These are phyloP conservation scores for Penicillium corylophilum DNA, from an alignment of 2,329 filamentous ascomycete species.

Conservation along the genomic window DNA sequence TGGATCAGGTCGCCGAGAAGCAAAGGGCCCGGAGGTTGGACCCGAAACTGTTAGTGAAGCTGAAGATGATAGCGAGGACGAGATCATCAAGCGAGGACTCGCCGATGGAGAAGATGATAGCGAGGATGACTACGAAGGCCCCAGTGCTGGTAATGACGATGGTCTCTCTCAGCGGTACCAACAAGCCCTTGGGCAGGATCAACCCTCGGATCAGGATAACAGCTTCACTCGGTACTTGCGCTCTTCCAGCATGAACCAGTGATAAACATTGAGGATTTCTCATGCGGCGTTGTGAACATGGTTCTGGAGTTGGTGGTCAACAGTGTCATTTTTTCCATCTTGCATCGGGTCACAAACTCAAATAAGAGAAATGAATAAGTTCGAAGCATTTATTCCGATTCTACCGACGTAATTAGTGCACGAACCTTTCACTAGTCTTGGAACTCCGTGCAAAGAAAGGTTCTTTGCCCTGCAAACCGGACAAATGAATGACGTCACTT, in stretches of 20 bases:
- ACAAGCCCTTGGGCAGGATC: slow-evolving; percentile 61
- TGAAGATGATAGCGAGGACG: slow-evolving; percentile 52
- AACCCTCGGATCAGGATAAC: slow-evolving; percentile 47
- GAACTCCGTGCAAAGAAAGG: background rate
- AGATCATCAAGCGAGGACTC: slow-evolving; percentile 42
- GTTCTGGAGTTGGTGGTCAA: slow-evolving; percentile 10
- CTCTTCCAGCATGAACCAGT: slow-evolving; percentile 36
- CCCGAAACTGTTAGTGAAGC: slow-evolving; percentile 50
- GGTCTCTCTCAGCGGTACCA: slow-evolving; percentile 75
- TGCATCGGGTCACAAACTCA: background rate
- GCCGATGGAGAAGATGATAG: slow-evolving; percentile 51
- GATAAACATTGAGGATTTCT: slow-evolving; percentile 7
- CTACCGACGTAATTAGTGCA: too few relatives aligned
- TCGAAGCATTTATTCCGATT: background rate
- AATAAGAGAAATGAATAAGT: background rate
- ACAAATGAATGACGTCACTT: slow-evolving; percentile 16
- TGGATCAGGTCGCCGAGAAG: slow-evolving; percentile 31
- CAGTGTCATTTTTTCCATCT: background rate
- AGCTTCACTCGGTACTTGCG: slow-evolving; percentile 54
- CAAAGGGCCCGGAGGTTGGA: slow-evolving; percentile 28
- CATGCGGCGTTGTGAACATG: slow-evolving; percentile 6
- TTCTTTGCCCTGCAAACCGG: slow-evolving; percentile 5
- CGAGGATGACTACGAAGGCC: slow-evolving; percentile 56
- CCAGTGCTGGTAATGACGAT: slow-evolving; percentile 60
- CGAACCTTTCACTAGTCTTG: too few relatives aligned